These are phyloP conservation scores for Yarrowia alimentaria DNA, from an alignment of 805 yeast species.

Conservation along the genomic window DNA sequence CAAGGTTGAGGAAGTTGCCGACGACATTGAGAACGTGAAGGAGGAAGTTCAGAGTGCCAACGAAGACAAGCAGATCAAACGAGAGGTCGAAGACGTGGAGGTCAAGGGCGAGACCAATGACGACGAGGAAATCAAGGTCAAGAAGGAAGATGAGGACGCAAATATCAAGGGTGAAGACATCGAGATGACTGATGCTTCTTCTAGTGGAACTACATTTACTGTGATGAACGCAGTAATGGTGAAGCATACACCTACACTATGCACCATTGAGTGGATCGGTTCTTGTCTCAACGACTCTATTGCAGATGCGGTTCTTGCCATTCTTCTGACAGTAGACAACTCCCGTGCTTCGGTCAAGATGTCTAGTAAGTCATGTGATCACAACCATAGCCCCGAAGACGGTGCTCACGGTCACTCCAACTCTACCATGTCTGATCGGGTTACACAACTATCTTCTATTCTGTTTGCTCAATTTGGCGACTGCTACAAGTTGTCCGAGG, in stretches of 20 bases:
- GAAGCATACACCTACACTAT: conserved; percentile 49
- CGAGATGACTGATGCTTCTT: too few species aligned
- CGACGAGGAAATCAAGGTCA: background rate
- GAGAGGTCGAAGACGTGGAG: background rate
- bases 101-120: background rate
- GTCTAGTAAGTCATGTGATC: conserved; percentile 57
- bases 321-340: conserved; percentile 85
- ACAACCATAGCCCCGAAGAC: conserved; percentile 23
- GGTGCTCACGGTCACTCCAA: conserved; percentile 31
- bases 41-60: conserved; percentile 39
- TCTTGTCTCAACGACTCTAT: conserved; percentile 86
- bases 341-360: conserved; percentile 92
- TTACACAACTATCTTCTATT: conserved; percentile 47
- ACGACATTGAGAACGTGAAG: conserved; percentile 26
- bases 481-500: conserved; percentile 46
- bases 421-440: conserved; percentile 40
- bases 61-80: conserved; percentile 37
- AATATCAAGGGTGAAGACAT: too few species aligned
- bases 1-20: conserved; percentile 6
- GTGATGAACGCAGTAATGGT: conserved; percentile 65
- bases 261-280: conserved; percentile 86
- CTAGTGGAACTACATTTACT: conserved; percentile 40
- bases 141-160: conserved; percentile 9
- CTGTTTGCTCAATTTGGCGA: conserved; percentile 88
- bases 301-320: conserved; percentile 92